These are phyloP conservation scores for Eleusine indica DNA, from an alignment of 176 grass and related monocot genomes.

Conservation along the genomic window DNA sequence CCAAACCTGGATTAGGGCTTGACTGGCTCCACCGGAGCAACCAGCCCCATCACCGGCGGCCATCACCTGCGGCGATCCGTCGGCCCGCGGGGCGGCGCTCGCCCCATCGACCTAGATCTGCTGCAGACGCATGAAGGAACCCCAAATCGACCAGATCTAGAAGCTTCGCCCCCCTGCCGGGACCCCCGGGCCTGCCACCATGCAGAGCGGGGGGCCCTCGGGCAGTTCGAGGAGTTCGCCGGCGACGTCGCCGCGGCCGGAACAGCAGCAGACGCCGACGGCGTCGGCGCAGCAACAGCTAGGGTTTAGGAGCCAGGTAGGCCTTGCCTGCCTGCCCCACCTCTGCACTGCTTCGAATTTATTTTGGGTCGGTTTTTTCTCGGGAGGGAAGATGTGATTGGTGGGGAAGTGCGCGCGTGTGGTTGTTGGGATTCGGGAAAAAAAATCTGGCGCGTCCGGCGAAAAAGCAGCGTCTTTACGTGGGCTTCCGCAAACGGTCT, in stretches of 20 bases:
- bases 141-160: conserved; percentile 54
- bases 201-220: conserved; percentile 50
- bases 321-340: conserved; percentile 27
- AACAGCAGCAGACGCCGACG: conserved; percentile 25
- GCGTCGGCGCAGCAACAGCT: conserved; percentile 30
- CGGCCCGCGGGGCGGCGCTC: neutral
- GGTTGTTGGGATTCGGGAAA: conserved; percentile 57
- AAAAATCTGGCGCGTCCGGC: conserved; percentile 14
- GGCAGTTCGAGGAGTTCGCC: conserved; percentile 46
- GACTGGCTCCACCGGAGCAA: neutral
- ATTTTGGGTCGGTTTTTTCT: conserved; percentile 13
- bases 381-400: conserved; percentile 44
- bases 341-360: conserved; percentile 25
- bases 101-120: conserved; percentile 45
- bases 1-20: conserved; percentile 31
- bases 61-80: conserved; percentile 16
- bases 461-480: conserved; percentile 45
- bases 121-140: conserved; percentile 22
- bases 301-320: conserved; percentile 62
- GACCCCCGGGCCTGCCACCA: conserved; percentile 9
- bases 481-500: conserved; percentile 36
- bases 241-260: conserved; percentile 52
- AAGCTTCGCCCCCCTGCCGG: neutral
- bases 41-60: conserved; percentile 1
- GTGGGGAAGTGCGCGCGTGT: conserved; percentile 30